Conservation (phyloP, 345 rosid species). For the Pistacia integerrima region DNA sequence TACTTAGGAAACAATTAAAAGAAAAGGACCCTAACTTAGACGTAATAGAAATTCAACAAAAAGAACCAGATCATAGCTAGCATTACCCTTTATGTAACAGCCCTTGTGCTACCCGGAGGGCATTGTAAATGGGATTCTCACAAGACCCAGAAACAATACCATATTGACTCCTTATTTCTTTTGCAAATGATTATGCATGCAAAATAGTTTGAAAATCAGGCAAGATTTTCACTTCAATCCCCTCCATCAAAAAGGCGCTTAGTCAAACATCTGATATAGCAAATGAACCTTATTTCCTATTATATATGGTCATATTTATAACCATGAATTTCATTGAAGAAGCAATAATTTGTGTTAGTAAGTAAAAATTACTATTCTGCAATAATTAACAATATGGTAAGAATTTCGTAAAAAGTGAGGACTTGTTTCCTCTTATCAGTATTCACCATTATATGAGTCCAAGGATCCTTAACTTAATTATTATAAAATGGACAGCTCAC, state of each 20-base stretch:
- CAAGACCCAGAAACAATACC: slow-evolving; percentile 85
- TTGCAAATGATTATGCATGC: slow-evolving; percentile 59
- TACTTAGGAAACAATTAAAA: slow-evolving; percentile 2
- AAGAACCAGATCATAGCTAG: background rate
- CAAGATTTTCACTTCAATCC: slow-evolving; percentile 6
- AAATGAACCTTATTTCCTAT: background rate
- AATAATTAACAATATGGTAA: too few species aligned
- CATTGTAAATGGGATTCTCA: slow-evolving; percentile 89
- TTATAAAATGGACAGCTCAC: background rate
- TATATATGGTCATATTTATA: background rate
- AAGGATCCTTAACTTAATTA: background rate
- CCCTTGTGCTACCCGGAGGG: slow-evolving; percentile 98
- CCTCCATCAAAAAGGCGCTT: background rate
- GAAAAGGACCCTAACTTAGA: background rate
- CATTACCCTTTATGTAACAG: slow-evolving; percentile 91
- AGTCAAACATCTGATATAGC: background rate
- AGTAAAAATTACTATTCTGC: too few species aligned
- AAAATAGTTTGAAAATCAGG: slow-evolving; percentile 17
- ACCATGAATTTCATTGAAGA: background rate
- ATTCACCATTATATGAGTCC: too few species aligned
- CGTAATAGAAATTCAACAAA: slow-evolving; percentile 1
- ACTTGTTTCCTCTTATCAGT: background rate
- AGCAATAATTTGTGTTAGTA: background rate
- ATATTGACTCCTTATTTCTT: slow-evolving; percentile 81
- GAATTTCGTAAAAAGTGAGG: too few species aligned